These are phyloP conservation scores for Orbilia blumenaviensis DNA, from an alignment of 2,329 filamentous ascomycete genomes.

Conservation along the genomic window DNA sequence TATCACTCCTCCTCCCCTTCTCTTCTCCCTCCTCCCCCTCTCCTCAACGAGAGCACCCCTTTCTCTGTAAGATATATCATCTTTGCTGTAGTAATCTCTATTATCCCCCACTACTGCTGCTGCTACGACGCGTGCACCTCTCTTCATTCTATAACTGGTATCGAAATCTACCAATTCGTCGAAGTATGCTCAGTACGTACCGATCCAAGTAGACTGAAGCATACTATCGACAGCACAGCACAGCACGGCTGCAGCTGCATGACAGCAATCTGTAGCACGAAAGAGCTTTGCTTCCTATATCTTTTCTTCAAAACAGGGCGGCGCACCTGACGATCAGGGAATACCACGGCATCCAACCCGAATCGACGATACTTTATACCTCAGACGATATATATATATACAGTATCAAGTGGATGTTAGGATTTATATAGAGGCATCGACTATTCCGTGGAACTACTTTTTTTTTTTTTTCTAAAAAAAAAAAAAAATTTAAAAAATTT, in stretches of 20 bases:
- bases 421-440: background rate
- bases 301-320: constrained; percentile 40
- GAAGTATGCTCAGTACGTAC: background rate
- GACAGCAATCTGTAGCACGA: constrained; percentile 18
- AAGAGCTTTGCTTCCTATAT: constrained; percentile 4
- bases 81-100: background rate
- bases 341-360: background rate
- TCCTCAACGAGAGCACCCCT: background rate
- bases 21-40: constrained; percentile 26
- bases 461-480: background rate
- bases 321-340: constrained; percentile 39
- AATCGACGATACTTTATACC: background rate
- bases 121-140: background rate
- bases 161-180: background rate
- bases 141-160: background rate
- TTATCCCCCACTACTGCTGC: background rate
- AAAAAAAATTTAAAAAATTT: background rate
- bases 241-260: background rate
- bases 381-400: background rate
- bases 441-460: background rate
- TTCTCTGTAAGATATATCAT: background rate
- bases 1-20: background rate
- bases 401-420: too few relatives aligned
- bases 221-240: constrained; percentile 7
- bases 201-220: too few relatives aligned